Evolutionary conservation across 192 early-diverging fungal genomes (phyloP).

Genomic region (Gonapodya prolifera): DNA sequence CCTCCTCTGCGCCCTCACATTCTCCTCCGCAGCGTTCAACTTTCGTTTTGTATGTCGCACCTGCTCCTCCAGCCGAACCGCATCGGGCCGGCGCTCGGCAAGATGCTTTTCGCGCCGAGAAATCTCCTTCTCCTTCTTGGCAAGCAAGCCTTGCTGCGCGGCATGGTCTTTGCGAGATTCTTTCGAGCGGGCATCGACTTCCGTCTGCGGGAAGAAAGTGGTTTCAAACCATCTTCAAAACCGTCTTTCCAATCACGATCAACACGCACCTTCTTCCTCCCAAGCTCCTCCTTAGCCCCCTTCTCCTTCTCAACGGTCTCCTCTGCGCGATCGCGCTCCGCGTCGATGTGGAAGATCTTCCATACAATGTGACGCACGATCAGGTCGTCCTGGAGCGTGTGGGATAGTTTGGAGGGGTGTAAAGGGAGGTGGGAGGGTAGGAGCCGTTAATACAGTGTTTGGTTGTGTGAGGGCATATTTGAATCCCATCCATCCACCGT

Average conservation of each 20-base stretch:
- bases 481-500: too few species aligned
- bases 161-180: slow-evolving; percentile 62
- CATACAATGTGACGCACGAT: slow-evolving; percentile 64
- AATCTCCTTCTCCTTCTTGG: slow-evolving; percentile 60
- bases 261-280: slow-evolving; percentile 25
- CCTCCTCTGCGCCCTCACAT: slow-evolving; percentile 28
- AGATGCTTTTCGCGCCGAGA: slow-evolving; percentile 59
- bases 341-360: slow-evolving; percentile 83
- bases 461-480: too few species aligned
- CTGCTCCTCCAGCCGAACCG: slow-evolving; percentile 58
- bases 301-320: slow-evolving; percentile 43
- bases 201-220: slow-evolving; percentile 12
- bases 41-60: slow-evolving; percentile 58
- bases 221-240: not conserved
- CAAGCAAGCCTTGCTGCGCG: slow-evolving; percentile 51
- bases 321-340: slow-evolving; percentile 43
- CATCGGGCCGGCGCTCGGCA: slow-evolving; percentile 52
- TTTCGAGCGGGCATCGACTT: slow-evolving; percentile 40
- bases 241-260: not conserved
- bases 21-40: slow-evolving; percentile 42
- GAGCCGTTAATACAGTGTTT: too few species aligned
- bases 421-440: too few species aligned
- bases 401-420: too few species aligned
- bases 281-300: slow-evolving; percentile 20
- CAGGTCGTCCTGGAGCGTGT: slow-evolving; percentile 46